These are phyloP conservation scores for Penicillium paneum DNA, from an alignment of 2,329 filamentous ascomycete genomes.

Conservation along the genomic window DNA sequence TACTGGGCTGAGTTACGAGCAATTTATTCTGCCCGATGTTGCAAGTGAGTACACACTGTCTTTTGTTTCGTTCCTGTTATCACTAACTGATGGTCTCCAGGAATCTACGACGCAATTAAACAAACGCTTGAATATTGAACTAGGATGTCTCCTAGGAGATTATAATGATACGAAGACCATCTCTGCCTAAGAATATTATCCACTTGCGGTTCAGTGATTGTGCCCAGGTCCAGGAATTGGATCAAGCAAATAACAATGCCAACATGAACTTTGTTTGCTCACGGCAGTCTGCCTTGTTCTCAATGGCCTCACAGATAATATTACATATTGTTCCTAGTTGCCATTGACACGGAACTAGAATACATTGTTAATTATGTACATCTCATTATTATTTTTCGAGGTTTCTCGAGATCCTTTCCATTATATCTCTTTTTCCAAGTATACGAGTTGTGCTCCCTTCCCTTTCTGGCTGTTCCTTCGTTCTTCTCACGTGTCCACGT, in stretches of 20 bases:
- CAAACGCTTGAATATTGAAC: slow-evolving; percentile 62
- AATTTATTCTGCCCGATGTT: slow-evolving; percentile 79
- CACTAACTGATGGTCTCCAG: not conserved
- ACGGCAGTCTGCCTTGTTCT: not conserved
- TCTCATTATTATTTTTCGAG: not conserved
- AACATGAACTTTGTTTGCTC: not conserved
- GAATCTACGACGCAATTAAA: slow-evolving; percentile 31
- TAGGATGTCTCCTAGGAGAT: not conserved
- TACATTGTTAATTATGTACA: not conserved
- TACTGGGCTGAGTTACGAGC: slow-evolving; percentile 74
- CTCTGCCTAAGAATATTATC: not conserved
- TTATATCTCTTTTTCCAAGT: not conserved
- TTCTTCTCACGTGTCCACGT: not conserved
- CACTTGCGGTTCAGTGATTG: too few relatives aligned
- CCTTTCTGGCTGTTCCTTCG: not conserved
- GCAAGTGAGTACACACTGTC: slow-evolving; percentile 63
- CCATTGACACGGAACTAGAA: not conserved
- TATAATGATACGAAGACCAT: not conserved
- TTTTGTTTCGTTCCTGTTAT: not conserved
- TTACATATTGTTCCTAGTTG: not conserved
- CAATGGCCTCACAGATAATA: not conserved
- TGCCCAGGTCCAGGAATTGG: not conserved
- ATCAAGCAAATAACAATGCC: not conserved
- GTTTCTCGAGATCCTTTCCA: not conserved
- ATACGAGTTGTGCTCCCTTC: not conserved